Evolutionary conservation across 2,329 filamentous ascomycete genomes (phyloP).

Genomic region (Fusarium zealandicum): DNA sequence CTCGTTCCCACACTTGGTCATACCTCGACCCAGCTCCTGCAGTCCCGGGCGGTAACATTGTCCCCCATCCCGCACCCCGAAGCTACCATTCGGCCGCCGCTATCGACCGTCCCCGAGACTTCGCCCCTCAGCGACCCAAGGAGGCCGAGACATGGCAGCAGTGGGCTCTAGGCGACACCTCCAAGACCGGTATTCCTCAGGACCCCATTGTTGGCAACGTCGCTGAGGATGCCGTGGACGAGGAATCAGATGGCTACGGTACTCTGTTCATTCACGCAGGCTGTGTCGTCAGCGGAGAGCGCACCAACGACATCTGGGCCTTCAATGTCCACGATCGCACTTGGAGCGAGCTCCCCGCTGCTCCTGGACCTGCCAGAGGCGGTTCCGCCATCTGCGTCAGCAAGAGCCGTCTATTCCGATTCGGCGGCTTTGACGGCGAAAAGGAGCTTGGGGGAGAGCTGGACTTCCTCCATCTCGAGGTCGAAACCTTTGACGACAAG

Average conservation of each 20-base stretch:
- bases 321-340: conserved; percentile 70
- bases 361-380: conserved; percentile 70
- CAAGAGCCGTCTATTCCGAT: conserved; percentile 73
- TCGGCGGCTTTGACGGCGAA: conserved; percentile 80
- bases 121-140: conserved; percentile 46
- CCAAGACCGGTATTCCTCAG: conserved; percentile 65
- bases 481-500: conserved; percentile 63
- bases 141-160: conserved; percentile 59
- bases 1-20: conserved; percentile 68
- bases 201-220: conserved; percentile 64
- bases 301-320: conserved; percentile 76
- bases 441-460: conserved; percentile 74
- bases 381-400: conserved; percentile 72
- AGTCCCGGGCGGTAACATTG: conserved; percentile 51
- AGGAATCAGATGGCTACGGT: conserved; percentile 68
- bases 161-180: conserved; percentile 63
- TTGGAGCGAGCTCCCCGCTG: conserved; percentile 74
- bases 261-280: conserved; percentile 81
- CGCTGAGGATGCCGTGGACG: conserved; percentile 64
- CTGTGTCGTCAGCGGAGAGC: conserved; percentile 67
- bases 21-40: conserved; percentile 64
- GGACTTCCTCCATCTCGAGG: conserved; percentile 67
- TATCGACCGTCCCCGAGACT: conserved; percentile 63
- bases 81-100: conserved; percentile 73
- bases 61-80: conserved; percentile 65